Evolutionary conservation across 164 flowering plant species (phyloP).

Genomic region (Macadamia integrifolia): DNA sequence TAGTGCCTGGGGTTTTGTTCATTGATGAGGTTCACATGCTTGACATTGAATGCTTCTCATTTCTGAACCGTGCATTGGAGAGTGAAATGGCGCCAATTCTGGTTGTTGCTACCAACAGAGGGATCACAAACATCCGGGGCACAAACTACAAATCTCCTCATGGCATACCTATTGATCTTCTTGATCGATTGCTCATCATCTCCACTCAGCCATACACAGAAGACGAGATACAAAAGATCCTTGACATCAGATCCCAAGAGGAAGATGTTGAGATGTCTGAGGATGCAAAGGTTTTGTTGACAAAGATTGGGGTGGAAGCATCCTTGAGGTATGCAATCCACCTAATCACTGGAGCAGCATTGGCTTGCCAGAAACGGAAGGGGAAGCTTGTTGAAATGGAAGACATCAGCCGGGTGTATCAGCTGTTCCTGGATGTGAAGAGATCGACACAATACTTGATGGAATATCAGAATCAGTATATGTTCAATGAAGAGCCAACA

Average conservation of each 20-base stretch:
- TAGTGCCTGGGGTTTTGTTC: constrained; percentile 96
- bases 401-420: constrained; percentile 70
- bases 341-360: constrained; percentile 72
- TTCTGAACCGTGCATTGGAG: constrained; percentile 91
- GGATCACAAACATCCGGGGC: constrained; percentile 65
- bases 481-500: constrained; percentile 60
- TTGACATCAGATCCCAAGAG: constrained; percentile 87
- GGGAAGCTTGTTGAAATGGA: constrained; percentile 81
- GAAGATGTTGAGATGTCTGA: constrained; percentile 93
- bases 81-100: constrained; percentile 92
- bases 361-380: constrained; percentile 86
- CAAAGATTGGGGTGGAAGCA: constrained; percentile 33
- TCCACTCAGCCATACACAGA: constrained; percentile 80
- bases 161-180: constrained; percentile 88
- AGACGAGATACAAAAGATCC: constrained; percentile 68
- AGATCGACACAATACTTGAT: constrained; percentile 85
- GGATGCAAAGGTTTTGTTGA: constrained; percentile 64
- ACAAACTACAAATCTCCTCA: constrained; percentile 96
- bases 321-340: constrained; percentile 77
- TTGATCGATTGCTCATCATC: constrained; percentile 86
- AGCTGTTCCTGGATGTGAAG: constrained; percentile 77
- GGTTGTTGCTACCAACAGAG: constrained; percentile 91
- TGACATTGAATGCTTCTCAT: constrained; percentile 92
- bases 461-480: constrained; percentile 85
- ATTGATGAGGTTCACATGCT: constrained; percentile 99